phyloP scores from a whole-genome alignment of 805 yeast species.

The Cyberlindnera lachancei region DNA sequence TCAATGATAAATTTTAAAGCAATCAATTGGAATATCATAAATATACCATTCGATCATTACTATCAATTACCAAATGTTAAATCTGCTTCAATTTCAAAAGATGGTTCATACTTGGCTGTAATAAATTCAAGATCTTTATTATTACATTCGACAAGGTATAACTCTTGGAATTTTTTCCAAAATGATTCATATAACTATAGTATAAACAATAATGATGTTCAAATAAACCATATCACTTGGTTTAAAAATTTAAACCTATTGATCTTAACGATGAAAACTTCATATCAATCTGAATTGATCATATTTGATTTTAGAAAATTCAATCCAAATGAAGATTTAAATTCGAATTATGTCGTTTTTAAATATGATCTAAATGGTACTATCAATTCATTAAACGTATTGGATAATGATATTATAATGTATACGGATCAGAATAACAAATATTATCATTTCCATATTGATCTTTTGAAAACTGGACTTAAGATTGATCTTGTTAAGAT shows the following conservation, averaged over 20 bases:
- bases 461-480: conserved; percentile 8
- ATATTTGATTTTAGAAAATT: conserved; percentile 20
- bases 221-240: conserved; percentile 16
- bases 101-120: conserved; percentile 19
- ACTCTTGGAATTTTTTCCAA: conserved; percentile 22
- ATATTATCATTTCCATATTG: conserved; percentile 19
- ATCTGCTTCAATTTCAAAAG: conserved; percentile 17
- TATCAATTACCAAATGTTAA: conserved; percentile 15
- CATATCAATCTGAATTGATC: conserved; percentile 16
- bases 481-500: conserved; percentile 17
- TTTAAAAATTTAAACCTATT: conserved; percentile 12
- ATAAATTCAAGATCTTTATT: conserved; percentile 15
- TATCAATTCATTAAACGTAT: conserved; percentile 14
- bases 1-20: conserved; percentile 5
- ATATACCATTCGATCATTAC: conserved; percentile 17
- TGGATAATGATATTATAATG: conserved; percentile 18
- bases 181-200: conserved; percentile 21
- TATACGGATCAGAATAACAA: conserved; percentile 11
- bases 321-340: conserved; percentile 11
- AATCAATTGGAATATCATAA: conserved; percentile 17
- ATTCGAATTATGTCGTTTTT: conserved; percentile 21
- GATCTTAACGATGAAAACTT: conserved; percentile 14
- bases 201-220: no score
- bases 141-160: conserved; percentile 16
- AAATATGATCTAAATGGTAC: conserved; percentile 21